Percentiles rank a stretch among this genome's conserved stretches.
Evolutionary conservation across 2,329 filamentous ascomycete genomes (phyloP).

Genomic region (Colletotrichum siamense): DNA sequence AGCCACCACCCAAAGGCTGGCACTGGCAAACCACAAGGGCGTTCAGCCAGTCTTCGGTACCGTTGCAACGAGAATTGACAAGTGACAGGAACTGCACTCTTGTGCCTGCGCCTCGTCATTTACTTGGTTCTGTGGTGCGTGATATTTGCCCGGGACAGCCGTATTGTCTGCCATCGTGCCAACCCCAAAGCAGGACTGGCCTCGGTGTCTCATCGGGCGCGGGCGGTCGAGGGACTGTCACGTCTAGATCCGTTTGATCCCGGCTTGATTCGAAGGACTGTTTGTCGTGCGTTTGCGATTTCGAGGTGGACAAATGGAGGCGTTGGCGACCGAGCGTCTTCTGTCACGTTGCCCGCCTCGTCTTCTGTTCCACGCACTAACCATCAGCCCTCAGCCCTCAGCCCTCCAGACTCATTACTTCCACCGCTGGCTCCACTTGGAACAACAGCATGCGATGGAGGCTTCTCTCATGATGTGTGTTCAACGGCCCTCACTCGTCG

Average conservation of each 20-base stretch:
- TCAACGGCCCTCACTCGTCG: background rate
- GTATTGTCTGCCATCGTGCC: background rate
- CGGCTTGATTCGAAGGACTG: background rate
- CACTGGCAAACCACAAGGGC: background rate
- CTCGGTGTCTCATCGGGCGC: background rate
- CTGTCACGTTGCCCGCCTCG: background rate
- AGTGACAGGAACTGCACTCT: slow-evolving; percentile 6
- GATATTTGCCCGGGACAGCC: slow-evolving; percentile 1
- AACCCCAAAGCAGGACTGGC: background rate
- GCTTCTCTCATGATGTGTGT: background rate
- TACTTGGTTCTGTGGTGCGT: background rate
- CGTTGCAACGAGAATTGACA: slow-evolving; percentile 8
- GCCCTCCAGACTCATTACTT: background rate
- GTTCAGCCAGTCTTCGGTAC: background rate
- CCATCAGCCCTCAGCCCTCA: background rate
- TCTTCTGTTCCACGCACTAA: background rate
- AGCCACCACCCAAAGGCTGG: background rate
- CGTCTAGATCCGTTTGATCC: background rate
- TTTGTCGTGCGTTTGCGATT: background rate
- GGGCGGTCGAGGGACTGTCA: background rate
- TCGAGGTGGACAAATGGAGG: background rate
- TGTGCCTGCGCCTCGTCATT: slow-evolving; percentile 6
- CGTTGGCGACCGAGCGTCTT: background rate
- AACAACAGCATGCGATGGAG: background rate
- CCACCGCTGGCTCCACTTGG: background rate